Evolutionary conservation across 345 rosid genomes (phyloP), one percentile per base, ranked within the genome.

Genomic region (Anastatica hierochuntica): DNA sequence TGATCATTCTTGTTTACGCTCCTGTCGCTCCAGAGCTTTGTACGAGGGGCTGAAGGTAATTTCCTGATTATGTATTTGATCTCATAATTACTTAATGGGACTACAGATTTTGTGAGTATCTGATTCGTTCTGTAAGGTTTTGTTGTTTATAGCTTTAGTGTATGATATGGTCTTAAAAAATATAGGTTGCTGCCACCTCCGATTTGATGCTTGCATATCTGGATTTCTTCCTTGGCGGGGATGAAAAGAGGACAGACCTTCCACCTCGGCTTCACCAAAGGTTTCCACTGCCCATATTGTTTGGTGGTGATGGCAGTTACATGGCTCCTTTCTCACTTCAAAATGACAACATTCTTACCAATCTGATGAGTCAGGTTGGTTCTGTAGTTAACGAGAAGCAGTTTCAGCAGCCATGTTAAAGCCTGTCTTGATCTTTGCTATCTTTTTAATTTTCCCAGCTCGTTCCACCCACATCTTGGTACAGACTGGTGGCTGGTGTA

Each of bases 141-240:
- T 30, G 14, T 30, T 20, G 12, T 52, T 14, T 11, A n/a, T n/a
- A n/a, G n/a, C n/a, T n/a, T n/a, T n/a, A n/a, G n/a, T n/a, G n/a
- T n/a, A n/a, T n/a, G n/a, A n/a, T n/a, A n/a, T n/a, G n/a, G n/a
- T n/a, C n/a, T n/a, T n/a, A n/a, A 10, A 61, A 29, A 23, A 58
- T 72, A 24, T 63, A 88, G 98, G 96, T 92, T 10, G 90, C 96
- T 53, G 97, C 98, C 27, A 83, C 88, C 60, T 74, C 98, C 43
- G 97, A 92, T 78, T 68, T 88, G 68, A 83, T 88, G 95, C 84
- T 88, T 9, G 98, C 94, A 40, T 92, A 85, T 77, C 56, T 92
- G 74, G 98, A 92, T 70, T 85, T 92, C 77, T 92, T 85, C 76
- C 90, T 92, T 63, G 98, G 98, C n/a, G 98, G 98, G 36, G 98